A percentile compares a stretch with the other conserved stretches of the same genome.
Evolutionary conservation across 345 rosid species (phyloP).

Genomic region (Laguncularia racemosa): DNA sequence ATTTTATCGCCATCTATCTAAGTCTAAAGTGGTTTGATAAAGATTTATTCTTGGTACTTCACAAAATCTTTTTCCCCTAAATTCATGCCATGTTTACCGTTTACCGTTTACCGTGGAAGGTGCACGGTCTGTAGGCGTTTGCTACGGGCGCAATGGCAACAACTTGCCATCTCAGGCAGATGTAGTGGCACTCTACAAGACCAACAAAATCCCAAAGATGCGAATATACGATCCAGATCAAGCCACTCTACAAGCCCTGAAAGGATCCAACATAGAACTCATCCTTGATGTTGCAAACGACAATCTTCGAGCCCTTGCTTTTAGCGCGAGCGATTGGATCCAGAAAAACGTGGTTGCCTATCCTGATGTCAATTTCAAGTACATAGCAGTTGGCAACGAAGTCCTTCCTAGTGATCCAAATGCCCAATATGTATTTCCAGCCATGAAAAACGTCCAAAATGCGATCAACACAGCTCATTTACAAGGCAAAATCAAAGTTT

Average conservation of each 20-base stretch:
- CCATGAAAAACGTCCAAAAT: slow-evolving; percentile 19
- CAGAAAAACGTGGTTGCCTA: slow-evolving; percentile 20
- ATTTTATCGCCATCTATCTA: no score
- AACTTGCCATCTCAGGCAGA: slow-evolving; percentile 26
- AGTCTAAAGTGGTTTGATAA: no score
- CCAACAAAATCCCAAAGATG: slow-evolving; percentile 25
- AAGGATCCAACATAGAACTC: slow-evolving; percentile 31
- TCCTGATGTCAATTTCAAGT: slow-evolving; percentile 29
- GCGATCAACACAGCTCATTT: slow-evolving; percentile 15
- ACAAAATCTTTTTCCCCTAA: no score
- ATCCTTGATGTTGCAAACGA: slow-evolving; percentile 25
- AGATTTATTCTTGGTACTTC: no score
- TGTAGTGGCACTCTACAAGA: slow-evolving; percentile 21
- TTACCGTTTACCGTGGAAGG: slow-evolving; percentile 3
- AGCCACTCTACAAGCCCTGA: slow-evolving; percentile 34
- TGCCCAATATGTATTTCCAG: slow-evolving; percentile 14
- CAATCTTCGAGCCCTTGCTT: slow-evolving; percentile 19
- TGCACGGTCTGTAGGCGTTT: slow-evolving; percentile 29
- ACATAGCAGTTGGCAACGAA: slow-evolving; percentile 51
- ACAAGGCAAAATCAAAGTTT: slow-evolving; percentile 24
- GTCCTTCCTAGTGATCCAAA: slow-evolving; percentile 15
- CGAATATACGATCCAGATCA: slow-evolving; percentile 31
- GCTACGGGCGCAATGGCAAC: slow-evolving; percentile 32
- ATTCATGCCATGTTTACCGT: neutral
- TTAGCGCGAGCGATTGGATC: slow-evolving; percentile 26